Evolutionary conservation across 2,329 filamentous ascomycete species (phyloP), one percentile per base, ranked within the genome.

Genomic region (Tolypocladium album): DNA sequence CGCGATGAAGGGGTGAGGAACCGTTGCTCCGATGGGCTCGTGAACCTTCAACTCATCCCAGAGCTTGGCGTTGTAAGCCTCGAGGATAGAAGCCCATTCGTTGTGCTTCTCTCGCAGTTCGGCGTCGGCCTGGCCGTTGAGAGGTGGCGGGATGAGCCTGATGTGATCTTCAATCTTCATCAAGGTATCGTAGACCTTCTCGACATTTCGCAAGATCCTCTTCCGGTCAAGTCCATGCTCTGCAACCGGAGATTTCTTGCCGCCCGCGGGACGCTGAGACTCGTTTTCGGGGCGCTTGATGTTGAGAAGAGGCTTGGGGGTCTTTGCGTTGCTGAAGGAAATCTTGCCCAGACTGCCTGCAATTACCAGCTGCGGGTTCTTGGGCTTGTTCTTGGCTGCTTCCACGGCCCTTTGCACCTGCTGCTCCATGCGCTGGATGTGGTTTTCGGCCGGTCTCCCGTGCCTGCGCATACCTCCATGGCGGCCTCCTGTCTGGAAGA

Each of bases 351-450:
- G 77, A 69, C 92, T 97, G 34, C 94, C 94, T 70, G 97, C 93
- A 61, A 99, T 93, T 24, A 97, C 92, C 11, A 99, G 82, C 72
- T 97, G 92, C 69, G 95, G 96, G 71, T 96, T 97, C 80, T 99
- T 99, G 15, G 94, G 94, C 74, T 96, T 93, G 62, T 92, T 90
- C 78, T 97, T 99, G 58, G 94, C 94, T 1, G 94, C 94, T 71
- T 99, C 94, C 0, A 99, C 94, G 31, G 94, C 94, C 60, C 94
- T 87, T 72, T 97, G 93, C 15, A 99, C 95, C 74, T 99, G 94
- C 74, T 99, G 94, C 74, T 99, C 93, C 94, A 99, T 99, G 59
- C 94, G 88, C 72, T 97, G 94, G 78, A 97, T 90, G 70, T 99
- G 94, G 71, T 97, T 99, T 72, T 99, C 94, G 22, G 90, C 92